Conservation (phyloP, 2,329 filamentous ascomycete species). For the Gnomoniopsis smithogilvyi region DNA sequence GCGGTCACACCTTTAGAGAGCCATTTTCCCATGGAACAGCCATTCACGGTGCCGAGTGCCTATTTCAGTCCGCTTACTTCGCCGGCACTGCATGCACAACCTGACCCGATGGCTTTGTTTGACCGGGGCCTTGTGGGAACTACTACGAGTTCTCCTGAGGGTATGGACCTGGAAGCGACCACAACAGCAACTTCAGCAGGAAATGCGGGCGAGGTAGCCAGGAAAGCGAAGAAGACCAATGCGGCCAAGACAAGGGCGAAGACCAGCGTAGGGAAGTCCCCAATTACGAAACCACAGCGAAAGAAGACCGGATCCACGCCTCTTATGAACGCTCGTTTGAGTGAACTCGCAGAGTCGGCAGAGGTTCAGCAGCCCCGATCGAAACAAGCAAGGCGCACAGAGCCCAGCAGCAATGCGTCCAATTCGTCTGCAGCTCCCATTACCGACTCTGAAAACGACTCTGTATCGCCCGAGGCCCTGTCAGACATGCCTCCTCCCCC, state of each 20-base stretch:
- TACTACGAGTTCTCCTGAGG: conserved; percentile 52
- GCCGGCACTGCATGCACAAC: conserved; percentile 73
- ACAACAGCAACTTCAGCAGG: conserved; percentile 30
- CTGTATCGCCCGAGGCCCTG: conserved; percentile 61
- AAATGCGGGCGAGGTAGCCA: conserved; percentile 45
- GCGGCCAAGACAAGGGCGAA: conserved; percentile 50
- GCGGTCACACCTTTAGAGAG: conserved; percentile 77
- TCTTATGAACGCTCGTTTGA: conserved; percentile 52
- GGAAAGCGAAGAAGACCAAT: conserved; percentile 51
- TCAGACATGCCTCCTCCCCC: conserved; percentile 67
- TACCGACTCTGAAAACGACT: conserved; percentile 61
- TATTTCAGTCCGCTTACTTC: conserved; percentile 85
- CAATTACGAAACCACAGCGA: conserved; percentile 66
- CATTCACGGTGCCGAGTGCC: conserved; percentile 62
- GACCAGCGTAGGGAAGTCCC: conserved; percentile 62
- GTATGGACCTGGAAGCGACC: conserved; percentile 51
- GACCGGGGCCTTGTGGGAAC: conserved; percentile 36
- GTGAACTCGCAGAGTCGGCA: conserved; percentile 45
- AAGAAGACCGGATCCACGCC: conserved; percentile 52
- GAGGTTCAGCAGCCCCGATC: conserved; percentile 36
- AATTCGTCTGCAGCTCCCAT: conserved; percentile 38
- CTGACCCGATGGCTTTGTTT: conserved; percentile 44
- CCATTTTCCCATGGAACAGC: conserved; percentile 59
- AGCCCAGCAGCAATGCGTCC: conserved; percentile 23
- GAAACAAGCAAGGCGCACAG: conserved; percentile 33